Evolutionary conservation across 305 asterid genomes (phyloP), one percentile per base, ranked within the genome.

Genomic region (Caryopteris hybrid): DNA sequence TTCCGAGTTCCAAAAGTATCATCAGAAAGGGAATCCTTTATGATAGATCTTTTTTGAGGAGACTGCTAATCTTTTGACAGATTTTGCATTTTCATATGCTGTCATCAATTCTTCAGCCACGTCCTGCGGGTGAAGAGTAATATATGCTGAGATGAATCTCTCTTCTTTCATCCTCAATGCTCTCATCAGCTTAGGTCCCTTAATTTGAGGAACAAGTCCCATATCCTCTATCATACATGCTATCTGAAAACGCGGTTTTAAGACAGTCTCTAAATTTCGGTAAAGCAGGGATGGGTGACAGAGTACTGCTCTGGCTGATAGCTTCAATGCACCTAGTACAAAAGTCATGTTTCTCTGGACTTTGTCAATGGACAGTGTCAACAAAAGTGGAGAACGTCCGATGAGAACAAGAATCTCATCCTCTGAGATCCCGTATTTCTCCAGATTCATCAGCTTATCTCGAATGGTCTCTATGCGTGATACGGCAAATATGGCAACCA

Each of bases 261-360:
- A 74, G 3, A 66, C 66, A 3, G 71, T 74, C 83, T 91, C 96
- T 79, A 91, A 60, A 70, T 85, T 88, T 62, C 51, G 62, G 71
- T 71, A 81, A 61, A 91, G 71, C 80, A 85, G 65, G 72, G 64
- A 84, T 1, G 95, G 92, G 79, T 80, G 22, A 2, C 56, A 29
- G 17, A 80, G 78, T n/a, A 85, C 84, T 64, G 67, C 65, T 38
- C 22, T 52, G 42, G 92, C 85, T 51, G 87, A 17, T 5, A 85
- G 88, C 84, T 79, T 91, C 95, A 88, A 76, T 4, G 84, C 82
- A 8, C 87, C 92, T 59, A 83, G 48, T 46, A 84, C 52, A 70
- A 78, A 91, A n/a, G 95, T 86, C 95, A 88, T 85, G 83, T 91
- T 79, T 62, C 97, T 80, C 82, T 88, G 92, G 64, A 88, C 85